Percentiles rank a stretch among this genome's conserved stretches.
phyloP scores from a whole-genome alignment of 2,329 filamentous ascomycete genomes.

The Talaromyces piceae region DNA sequence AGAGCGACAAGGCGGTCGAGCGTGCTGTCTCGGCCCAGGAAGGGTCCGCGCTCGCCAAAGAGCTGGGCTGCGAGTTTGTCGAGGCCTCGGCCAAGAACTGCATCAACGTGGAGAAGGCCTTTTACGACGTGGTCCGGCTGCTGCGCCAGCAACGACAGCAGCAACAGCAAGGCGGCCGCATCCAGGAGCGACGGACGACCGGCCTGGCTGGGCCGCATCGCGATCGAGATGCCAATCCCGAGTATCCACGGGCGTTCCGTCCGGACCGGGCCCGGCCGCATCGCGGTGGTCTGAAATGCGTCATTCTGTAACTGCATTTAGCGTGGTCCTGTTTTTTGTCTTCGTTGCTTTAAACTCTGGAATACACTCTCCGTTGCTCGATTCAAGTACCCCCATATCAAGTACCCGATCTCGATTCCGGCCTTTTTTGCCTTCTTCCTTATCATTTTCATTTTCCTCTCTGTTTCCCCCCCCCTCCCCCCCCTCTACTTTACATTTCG shows the following conservation, averaged over 20 bases:
- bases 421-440: too few relatives aligned
- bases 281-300: slow-evolving; percentile 30
- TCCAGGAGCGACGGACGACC: slow-evolving; percentile 30
- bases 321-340: background rate
- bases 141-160: slow-evolving; percentile 67
- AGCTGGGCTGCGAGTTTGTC: slow-evolving; percentile 92
- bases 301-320: slow-evolving; percentile 30
- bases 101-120: slow-evolving; percentile 96
- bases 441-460: too few relatives aligned
- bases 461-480: too few relatives aligned
- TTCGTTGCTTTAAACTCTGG: too few relatives aligned
- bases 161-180: slow-evolving; percentile 28
- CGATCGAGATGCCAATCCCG: slow-evolving; percentile 30
- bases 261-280: slow-evolving; percentile 30
- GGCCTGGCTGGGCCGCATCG: slow-evolving; percentile 27
- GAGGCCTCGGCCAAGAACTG: slow-evolving; percentile 97
- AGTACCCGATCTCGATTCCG: too few relatives aligned
- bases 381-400: too few relatives aligned
- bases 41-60: slow-evolving; percentile 81
- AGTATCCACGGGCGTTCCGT: slow-evolving; percentile 34
- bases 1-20: slow-evolving; percentile 93
- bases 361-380: too few relatives aligned
- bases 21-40: slow-evolving; percentile 95
- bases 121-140: slow-evolving; percentile 93
- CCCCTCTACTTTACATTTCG: too few relatives aligned